These are phyloP conservation scores for Alternaria sp. DNA, from an alignment of 2,329 filamentous ascomycete species.

Conservation along the genomic window DNA sequence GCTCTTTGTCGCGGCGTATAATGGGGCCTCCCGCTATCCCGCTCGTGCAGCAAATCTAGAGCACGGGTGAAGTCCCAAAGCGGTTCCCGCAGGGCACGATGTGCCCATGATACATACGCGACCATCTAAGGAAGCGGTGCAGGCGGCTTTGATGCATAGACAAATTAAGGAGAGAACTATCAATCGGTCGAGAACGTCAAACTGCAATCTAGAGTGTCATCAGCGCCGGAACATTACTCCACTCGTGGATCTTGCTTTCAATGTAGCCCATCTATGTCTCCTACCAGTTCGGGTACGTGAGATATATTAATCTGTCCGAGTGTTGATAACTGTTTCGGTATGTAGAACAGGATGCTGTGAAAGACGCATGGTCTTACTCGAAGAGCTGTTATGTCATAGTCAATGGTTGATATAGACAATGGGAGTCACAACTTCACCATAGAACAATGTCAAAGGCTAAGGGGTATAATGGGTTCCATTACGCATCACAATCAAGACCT, in stretches of 20 bases:
- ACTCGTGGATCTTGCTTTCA: neutral
- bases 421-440: neutral
- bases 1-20: neutral
- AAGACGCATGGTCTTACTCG: neutral
- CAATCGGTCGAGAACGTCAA: neutral
- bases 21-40: neutral
- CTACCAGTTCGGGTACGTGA: neutral
- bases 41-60: neutral
- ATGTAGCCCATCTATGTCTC: neutral
- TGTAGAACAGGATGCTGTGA: neutral
- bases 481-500: constrained; percentile 4
- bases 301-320: neutral
- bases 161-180: neutral
- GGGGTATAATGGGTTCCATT: constrained; percentile 4
- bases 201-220: neutral
- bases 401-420: neutral
- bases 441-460: neutral
- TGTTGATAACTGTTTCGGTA: neutral
- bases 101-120: neutral
- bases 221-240: neutral
- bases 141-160: neutral
- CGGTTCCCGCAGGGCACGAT: neutral
- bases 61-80: neutral
- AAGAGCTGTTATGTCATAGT: neutral
- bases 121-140: neutral